These are phyloP conservation scores for Striga asiatica DNA, from an alignment of 257 asterid species.

Conservation along the genomic window DNA sequence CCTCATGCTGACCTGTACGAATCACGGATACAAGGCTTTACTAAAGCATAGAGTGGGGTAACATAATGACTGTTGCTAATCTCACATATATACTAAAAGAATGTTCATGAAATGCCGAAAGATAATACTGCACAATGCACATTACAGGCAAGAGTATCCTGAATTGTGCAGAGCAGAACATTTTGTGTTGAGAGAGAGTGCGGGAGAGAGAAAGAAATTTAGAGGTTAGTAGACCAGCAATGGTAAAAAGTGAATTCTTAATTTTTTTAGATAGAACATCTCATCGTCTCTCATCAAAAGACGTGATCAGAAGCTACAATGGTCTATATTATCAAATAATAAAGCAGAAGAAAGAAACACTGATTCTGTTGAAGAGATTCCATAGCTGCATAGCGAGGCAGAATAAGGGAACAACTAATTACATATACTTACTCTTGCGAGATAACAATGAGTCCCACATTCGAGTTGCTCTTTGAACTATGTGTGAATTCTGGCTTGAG, in stretches of 20 bases:
- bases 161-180: not conserved
- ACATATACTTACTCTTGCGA: constrained; percentile 65
- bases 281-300: constrained; percentile 9
- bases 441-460: constrained; percentile 96
- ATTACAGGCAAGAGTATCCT: constrained; percentile 1
- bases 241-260: not conserved
- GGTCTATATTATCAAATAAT: not conserved
- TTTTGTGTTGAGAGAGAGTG: not conserved
- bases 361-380: constrained; percentile 2
- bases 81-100: not conserved
- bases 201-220: not conserved
- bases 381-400: constrained; percentile 1
- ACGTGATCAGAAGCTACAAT: not conserved
- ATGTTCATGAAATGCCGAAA: not conserved
- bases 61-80: not conserved
- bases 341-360: constrained; percentile 1
- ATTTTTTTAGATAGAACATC: not conserved
- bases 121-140: constrained; percentile 4
- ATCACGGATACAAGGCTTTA: constrained; percentile 3
- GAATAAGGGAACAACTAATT: constrained; percentile 10
- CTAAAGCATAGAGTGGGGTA: constrained; percentile 6
- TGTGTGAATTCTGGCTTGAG: constrained; percentile 95
- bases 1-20: constrained; percentile 80
- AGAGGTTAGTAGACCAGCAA: not conserved
- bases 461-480: constrained; percentile 97